phyloP scores from a whole-genome alignment of 1,139 yeast genomes.

The Blastobotrys capitulatus region DNA sequence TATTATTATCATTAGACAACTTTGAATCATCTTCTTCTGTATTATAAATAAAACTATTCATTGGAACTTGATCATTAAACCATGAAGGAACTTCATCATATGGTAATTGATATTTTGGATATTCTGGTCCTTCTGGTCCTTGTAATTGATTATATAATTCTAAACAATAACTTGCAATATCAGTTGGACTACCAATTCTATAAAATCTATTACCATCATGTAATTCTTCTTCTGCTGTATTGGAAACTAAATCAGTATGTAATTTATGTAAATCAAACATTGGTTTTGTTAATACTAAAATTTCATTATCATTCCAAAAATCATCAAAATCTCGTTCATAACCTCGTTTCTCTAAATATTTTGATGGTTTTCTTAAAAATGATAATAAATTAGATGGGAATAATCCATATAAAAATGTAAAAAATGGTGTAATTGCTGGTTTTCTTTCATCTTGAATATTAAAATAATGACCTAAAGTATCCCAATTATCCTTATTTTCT shows the following conservation, averaged over 20 bases:
- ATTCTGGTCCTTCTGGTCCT: constrained; percentile 7
- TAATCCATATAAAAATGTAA: constrained; percentile 53
- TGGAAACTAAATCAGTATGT: constrained; percentile 46
- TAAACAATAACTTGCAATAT: constrained; percentile 35
- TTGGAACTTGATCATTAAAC: constrained; percentile 8
- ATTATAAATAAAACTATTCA: constrained; percentile 6
- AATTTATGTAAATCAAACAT: constrained; percentile 36
- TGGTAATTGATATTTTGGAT: constrained; percentile 11
- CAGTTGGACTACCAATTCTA: constrained; percentile 26
- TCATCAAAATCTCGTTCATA: constrained; percentile 23
- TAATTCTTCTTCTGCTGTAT: constrained; percentile 40
- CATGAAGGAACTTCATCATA: constrained; percentile 11
- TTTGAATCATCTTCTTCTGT: constrained; percentile 1
- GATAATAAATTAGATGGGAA: constrained; percentile 48
- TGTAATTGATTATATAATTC: constrained; percentile 21
- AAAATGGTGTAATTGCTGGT: constrained; percentile 32
- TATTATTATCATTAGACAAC: neutral
- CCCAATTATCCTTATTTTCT: constrained; percentile 30
- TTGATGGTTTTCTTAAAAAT: constrained; percentile 42
- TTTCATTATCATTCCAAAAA: constrained; percentile 33
- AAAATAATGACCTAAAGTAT: constrained; percentile 22
- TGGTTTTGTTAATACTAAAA: constrained; percentile 28
- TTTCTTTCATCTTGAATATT: constrained; percentile 20
- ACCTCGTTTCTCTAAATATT: constrained; percentile 25
- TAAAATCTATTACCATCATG: constrained; percentile 34